Conservation (phyloP, 2,329 filamentous ascomycete genomes). For the Chaetomium globosum region DNA sequence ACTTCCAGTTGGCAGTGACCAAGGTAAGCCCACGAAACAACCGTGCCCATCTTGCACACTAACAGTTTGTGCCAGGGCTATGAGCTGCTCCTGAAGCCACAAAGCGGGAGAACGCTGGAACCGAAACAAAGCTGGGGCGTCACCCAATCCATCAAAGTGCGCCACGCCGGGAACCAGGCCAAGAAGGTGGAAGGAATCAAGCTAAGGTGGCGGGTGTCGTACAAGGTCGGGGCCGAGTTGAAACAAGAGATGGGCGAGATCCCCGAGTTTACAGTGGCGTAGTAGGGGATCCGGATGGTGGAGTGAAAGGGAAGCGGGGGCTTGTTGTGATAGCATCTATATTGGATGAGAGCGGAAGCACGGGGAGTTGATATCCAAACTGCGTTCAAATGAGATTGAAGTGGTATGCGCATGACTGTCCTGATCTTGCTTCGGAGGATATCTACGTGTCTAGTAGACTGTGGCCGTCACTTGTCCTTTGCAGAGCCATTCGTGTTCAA, state of each 20-base stretch:
- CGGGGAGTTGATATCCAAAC: conserved; percentile 14
- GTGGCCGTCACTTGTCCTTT: background rate
- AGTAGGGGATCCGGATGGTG: background rate
- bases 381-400: conserved; percentile 7
- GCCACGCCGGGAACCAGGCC: conserved; percentile 67
- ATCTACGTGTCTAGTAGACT: background rate
- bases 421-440: background rate
- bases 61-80: conserved; percentile 62
- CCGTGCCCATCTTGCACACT: conserved; percentile 1
- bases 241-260: conserved; percentile 86
- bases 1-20: conserved; percentile 90
- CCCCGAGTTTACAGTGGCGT: conserved; percentile 74
- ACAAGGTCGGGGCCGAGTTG: conserved; percentile 66
- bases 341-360: background rate
- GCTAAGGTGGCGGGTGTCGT: conserved; percentile 85
- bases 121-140: conserved; percentile 76
- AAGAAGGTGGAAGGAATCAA: conserved; percentile 78
- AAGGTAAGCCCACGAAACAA: conserved; percentile 63
- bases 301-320: background rate
- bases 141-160: conserved; percentile 76
- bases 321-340: conserved; percentile 3
- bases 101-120: conserved; percentile 74
- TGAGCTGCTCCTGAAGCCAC: conserved; percentile 78
- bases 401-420: background rate
- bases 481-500: background rate